phyloP scores from a whole-genome alignment of 768 basidiomycete genomes.

The Dacryopinax primogenitus region DNA sequence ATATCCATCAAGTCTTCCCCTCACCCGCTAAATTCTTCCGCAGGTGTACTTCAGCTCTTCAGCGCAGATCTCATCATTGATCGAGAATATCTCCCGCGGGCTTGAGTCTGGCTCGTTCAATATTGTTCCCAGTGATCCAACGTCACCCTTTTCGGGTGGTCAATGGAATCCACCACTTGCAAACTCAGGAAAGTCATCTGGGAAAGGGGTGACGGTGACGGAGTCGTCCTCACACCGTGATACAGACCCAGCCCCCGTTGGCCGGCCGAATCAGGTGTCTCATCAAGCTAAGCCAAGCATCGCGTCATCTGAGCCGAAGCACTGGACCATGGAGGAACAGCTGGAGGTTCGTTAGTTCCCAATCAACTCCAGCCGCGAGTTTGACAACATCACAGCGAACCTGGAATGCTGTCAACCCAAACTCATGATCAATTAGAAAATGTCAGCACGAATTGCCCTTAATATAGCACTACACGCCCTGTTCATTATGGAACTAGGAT shows the following conservation, averaged over 20 bases:
- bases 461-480: too few relatives aligned
- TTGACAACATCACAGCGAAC: not conserved
- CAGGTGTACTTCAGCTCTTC: slow-evolving; percentile 66
- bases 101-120: slow-evolving; percentile 79
- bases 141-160: not conserved
- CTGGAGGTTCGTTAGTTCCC: not conserved
- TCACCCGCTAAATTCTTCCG: too few relatives aligned
- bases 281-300: not conserved
- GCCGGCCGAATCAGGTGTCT: not conserved
- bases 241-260: not conserved
- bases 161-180: not conserved
- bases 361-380: not conserved
- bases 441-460: too few relatives aligned
- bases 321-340: slow-evolving; percentile 4
- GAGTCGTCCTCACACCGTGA: too few relatives aligned
- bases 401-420: not conserved
- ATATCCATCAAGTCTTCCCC: not conserved
- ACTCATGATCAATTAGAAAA: not conserved
- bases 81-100: slow-evolving; percentile 68
- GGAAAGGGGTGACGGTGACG: not conserved
- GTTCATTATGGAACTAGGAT: too few relatives aligned
- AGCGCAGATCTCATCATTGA: slow-evolving; percentile 67
- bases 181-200: too few relatives aligned
- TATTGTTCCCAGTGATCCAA: slow-evolving; percentile 36
- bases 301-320: not conserved